Conservation (phyloP, 2,329 filamentous ascomycete genomes). For the Lasiodiplodia sp. region DNA sequence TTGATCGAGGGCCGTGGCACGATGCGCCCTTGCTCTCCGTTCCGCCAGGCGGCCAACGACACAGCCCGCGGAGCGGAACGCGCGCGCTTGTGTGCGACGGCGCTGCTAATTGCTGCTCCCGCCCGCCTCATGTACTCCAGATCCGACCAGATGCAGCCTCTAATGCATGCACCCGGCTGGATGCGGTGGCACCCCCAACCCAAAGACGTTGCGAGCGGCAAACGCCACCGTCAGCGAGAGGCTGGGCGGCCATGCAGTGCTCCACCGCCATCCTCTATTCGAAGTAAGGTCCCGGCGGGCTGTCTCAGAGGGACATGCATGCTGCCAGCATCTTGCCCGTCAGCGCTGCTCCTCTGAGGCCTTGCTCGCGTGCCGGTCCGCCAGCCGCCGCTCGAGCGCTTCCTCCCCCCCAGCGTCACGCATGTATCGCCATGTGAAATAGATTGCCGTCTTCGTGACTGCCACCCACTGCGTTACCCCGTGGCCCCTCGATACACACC, state of each 20-base stretch:
- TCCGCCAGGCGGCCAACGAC: background rate
- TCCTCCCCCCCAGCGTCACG: constrained; percentile 10
- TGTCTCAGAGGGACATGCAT: constrained; percentile 12
- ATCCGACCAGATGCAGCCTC: constrained; percentile 18
- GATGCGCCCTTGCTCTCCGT: constrained; percentile 19
- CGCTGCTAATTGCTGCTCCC: constrained; percentile 6
- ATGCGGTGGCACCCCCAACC: constrained; percentile 10
- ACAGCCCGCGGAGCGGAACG: constrained; percentile 21
- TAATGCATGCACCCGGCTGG: constrained; percentile 15
- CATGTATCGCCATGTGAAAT: constrained; percentile 25
- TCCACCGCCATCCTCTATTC: background rate
- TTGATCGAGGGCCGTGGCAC: constrained; percentile 22
- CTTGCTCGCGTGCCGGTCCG: constrained; percentile 21
- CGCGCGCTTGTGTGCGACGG: constrained; percentile 20
- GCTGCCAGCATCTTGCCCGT: background rate
- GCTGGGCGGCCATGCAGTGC: constrained; percentile 13
- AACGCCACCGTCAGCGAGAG: constrained; percentile 23
- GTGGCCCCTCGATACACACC: background rate
- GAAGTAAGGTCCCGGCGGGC: constrained; percentile 9
- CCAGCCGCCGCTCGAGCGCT: constrained; percentile 12
- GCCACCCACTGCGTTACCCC: background rate
- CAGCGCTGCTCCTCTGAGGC: constrained; percentile 10
- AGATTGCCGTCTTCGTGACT: background rate
- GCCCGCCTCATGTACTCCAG: constrained; percentile 22
- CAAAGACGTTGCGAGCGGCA: constrained; percentile 7